Conservation (phyloP, 257 asterid genomes). For the Penstemon eatonii region DNA sequence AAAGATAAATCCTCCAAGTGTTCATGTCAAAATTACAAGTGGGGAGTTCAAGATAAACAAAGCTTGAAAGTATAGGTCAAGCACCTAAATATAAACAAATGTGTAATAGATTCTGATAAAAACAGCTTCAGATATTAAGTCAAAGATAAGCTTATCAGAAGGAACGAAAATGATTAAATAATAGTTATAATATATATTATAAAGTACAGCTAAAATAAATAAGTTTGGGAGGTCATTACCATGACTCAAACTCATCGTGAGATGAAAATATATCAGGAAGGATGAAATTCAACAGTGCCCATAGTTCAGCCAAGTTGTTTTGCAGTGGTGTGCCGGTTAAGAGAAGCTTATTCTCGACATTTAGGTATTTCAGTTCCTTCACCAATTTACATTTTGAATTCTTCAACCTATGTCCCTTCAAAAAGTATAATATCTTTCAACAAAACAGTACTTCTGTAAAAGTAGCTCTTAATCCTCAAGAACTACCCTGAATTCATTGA, state of each 20-base stretch:
- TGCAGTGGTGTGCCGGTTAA: constrained; percentile 99
- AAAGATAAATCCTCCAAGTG: constrained; percentile 10
- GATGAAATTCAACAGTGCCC: constrained; percentile 95
- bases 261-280: constrained; percentile 98
- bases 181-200: too few relatives aligned
- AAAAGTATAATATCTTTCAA: constrained; percentile 29
- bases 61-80: too few relatives aligned
- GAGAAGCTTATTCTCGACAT: constrained; percentile 86
- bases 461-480: constrained; percentile 22
- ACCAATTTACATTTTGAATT: constrained; percentile 82
- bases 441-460: constrained; percentile 7
- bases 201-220: too few relatives aligned
- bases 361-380: constrained; percentile 60
- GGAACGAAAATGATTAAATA: too few relatives aligned
- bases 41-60: too few relatives aligned
- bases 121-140: too few relatives aligned
- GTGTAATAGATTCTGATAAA: too few relatives aligned
- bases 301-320: constrained; percentile 95
- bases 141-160: too few relatives aligned
- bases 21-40: background rate
- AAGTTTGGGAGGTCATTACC: constrained; percentile 47
- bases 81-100: too few relatives aligned
- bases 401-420: constrained; percentile 95
- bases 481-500: constrained; percentile 12
- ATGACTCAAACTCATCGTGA: constrained; percentile 90